Evolutionary conservation across 805 yeast species (phyloP), one percentile per base, ranked within the genome.

Genomic region (Torulaspora maleeae): DNA sequence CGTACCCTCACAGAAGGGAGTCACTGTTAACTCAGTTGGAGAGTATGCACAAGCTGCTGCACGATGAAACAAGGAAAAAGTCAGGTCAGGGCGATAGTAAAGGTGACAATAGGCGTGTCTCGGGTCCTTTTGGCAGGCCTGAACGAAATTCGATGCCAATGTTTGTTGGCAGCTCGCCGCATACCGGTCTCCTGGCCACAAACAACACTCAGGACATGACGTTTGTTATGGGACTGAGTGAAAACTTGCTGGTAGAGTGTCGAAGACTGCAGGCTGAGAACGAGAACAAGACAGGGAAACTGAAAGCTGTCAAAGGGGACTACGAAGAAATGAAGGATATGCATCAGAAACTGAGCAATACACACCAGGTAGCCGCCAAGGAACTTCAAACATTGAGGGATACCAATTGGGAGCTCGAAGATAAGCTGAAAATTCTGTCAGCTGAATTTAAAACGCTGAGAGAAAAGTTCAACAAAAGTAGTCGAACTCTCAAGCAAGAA

Each of bases 181-280:
- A 60, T 38, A 49, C 46, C 28, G 70, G 70, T n/a, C 58, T 54
- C 4, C 40, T 57, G 11, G 50, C 51, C 24, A 52, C 48, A 33
- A 59, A 45, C 47, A 47, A 45, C n/a, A 79, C 79, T 16, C 79
- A 79, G 52, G 86, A 83, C 48, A 78, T 83, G 70, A 78, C 79
- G 58, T 84, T 84, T 58, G 80, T 83, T 12, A 83, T 83, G 47
- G 87, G 85, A 3, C 64, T 85, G 45, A 81, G 87, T 65, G 91
- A 85, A 55, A 83, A 82, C 46, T 67, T 85, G 50, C 71, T 85
- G 13, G 68, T 75, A 36, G 88, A 86, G 61, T 83, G 89, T 56
- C 76, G 90, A 53, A 73, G 83, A 49, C 69, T 85, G 45, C 82
- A 79, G 44, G 81, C 84, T 20, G 87, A 83, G 47, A 80, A 77